phyloP scores from a whole-genome alignment of 2,329 filamentous ascomycete species.

The Pseudocercospora fuligena region DNA sequence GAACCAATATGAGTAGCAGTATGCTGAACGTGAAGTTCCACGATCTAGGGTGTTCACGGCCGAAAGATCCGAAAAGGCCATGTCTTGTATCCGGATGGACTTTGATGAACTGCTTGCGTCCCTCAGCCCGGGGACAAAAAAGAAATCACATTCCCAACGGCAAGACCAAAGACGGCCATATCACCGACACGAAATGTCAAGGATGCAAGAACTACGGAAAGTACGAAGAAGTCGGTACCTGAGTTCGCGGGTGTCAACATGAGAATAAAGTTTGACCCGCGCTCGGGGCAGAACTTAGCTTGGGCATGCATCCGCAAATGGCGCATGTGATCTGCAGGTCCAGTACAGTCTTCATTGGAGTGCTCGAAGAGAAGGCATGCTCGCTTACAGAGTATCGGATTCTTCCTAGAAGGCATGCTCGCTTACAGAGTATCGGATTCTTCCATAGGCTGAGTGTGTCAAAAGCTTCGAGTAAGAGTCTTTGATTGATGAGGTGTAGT shows the following conservation, averaged over 20 bases:
- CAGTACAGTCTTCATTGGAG: background rate
- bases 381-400: background rate
- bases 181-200: too few relatives aligned
- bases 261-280: too few relatives aligned
- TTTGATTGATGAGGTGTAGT: constrained; percentile 40
- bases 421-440: background rate
- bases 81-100: too few relatives aligned
- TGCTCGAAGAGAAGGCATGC: background rate
- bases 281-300: background rate
- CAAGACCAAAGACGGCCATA: too few relatives aligned
- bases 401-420: background rate
- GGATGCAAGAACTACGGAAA: background rate
- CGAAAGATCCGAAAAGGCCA: too few relatives aligned
- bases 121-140: too few relatives aligned
- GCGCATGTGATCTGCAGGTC: background rate
- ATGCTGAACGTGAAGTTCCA: too few relatives aligned
- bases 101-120: too few relatives aligned
- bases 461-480: background rate
- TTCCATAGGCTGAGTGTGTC: background rate
- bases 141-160: too few relatives aligned
- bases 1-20: too few relatives aligned
- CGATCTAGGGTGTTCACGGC: too few relatives aligned
- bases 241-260: background rate
- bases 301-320: background rate
- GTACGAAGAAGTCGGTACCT: background rate